These are phyloP conservation scores for Protomyces inouyei DNA, from an alignment of 1,139 yeast species.

Conservation along the genomic window DNA sequence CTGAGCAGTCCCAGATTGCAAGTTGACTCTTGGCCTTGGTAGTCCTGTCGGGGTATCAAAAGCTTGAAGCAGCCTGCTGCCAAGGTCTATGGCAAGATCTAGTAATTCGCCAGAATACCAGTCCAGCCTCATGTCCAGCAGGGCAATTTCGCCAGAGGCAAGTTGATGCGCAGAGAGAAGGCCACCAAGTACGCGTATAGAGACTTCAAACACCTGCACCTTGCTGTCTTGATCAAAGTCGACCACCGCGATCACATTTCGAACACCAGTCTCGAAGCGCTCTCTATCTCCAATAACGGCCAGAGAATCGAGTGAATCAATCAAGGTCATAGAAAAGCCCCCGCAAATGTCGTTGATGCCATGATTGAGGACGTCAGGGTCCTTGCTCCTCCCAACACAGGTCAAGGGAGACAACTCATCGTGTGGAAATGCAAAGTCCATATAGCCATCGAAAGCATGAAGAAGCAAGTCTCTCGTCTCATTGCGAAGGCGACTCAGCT, in stretches of 20 bases:
- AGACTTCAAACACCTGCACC: constrained; percentile 85
- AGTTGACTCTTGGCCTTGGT: constrained; percentile 35
- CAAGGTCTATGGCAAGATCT: constrained; percentile 72
- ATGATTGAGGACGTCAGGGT: constrained; percentile 52
- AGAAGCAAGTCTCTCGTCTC: constrained; percentile 43
- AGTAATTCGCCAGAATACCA: constrained; percentile 51
- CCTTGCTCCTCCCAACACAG: constrained; percentile 67
- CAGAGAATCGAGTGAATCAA: constrained; percentile 75
- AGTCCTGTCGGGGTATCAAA: constrained; percentile 35
- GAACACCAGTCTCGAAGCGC: constrained; percentile 50
- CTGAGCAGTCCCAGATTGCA: constrained; percentile 54
- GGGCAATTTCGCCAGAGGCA: constrained; percentile 41
- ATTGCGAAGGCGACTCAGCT: neutral
- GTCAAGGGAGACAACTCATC: constrained; percentile 73
- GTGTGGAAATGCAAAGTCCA: constrained; percentile 66
- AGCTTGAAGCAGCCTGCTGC: constrained; percentile 44
- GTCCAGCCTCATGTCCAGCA: constrained; percentile 59
- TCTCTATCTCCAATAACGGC: constrained; percentile 59
- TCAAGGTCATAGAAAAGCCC: constrained; percentile 67
- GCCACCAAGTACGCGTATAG: constrained; percentile 92
- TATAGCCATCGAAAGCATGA: constrained; percentile 75
- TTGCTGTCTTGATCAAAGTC: constrained; percentile 61
- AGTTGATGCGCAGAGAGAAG: constrained; percentile 78
- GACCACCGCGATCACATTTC: constrained; percentile 54
- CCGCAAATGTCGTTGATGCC: constrained; percentile 81